phyloP scores from a whole-genome alignment of 75 land plant species.

The Picea glauca region DNA sequence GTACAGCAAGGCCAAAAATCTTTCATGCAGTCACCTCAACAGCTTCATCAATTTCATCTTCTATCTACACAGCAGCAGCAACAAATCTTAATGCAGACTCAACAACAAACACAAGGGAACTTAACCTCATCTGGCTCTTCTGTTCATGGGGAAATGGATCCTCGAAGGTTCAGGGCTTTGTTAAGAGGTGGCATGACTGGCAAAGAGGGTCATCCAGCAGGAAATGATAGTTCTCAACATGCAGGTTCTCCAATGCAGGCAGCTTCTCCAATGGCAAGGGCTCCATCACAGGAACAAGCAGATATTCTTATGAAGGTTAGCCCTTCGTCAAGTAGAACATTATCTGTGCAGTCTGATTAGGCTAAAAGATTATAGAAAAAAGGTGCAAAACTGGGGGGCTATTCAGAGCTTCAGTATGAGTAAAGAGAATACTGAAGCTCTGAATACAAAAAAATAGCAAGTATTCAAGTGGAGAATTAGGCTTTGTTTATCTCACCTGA shows the following conservation, averaged over 20 bases:
- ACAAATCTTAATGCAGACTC: conserved; percentile 61
- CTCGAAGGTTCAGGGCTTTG: conserved; percentile 75
- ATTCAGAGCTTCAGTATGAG: too few relatives aligned
- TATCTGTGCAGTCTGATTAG: too few relatives aligned
- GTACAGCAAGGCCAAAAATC: conserved; percentile 65
- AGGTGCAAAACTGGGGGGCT: too few relatives aligned
- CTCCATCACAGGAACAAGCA: too few relatives aligned
- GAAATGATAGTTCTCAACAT: conserved; percentile 70
- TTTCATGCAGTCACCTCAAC: conserved; percentile 72
- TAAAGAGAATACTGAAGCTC: too few relatives aligned
- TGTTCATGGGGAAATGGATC: conserved; percentile 53
- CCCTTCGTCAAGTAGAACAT: too few relatives aligned
- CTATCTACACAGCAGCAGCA: conserved; percentile 46
- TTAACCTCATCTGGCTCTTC: conserved; percentile 45
- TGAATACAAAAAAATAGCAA: too few relatives aligned
- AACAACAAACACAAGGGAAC: conserved; percentile 57
- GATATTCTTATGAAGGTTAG: too few relatives aligned
- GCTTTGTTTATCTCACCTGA: too few relatives aligned
- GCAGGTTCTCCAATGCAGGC: conserved; percentile 58
- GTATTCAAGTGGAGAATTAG: too few relatives aligned
- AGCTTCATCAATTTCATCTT: conserved; percentile 77
- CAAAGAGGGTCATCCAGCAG: conserved; percentile 74
- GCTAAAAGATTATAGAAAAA: too few relatives aligned
- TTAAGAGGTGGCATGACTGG: conserved; percentile 41
- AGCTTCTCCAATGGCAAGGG: too few relatives aligned